Evolutionary conservation across 2,329 filamentous ascomycete genomes (phyloP).

Genomic region (Hortaea sp.): DNA sequence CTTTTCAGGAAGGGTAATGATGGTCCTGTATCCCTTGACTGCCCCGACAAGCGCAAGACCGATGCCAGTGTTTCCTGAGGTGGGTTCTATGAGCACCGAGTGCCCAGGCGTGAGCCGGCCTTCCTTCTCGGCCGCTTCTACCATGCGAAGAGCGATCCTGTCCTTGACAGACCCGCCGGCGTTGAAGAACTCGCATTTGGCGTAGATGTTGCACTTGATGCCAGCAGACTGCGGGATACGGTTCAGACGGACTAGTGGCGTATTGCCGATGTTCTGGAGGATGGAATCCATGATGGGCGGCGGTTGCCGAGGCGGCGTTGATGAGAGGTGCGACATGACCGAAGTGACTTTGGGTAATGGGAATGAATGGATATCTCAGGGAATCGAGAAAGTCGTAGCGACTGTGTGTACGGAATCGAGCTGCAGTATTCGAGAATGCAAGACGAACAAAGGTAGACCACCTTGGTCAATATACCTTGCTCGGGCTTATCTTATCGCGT

Average conservation of each 20-base stretch:
- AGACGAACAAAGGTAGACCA: no score
- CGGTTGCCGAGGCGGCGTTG: constrained; percentile 39
- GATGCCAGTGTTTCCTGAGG: constrained; percentile 96
- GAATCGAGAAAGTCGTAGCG: no score
- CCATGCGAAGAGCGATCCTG: constrained; percentile 93
- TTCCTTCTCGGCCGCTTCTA: constrained; percentile 83
- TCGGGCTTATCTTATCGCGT: constrained; percentile 1
- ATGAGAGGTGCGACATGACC: constrained; percentile 26
- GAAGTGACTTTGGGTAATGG: background rate
- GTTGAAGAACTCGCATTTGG: constrained; percentile 32
- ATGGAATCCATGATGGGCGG: constrained; percentile 55
- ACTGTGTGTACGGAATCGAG: no score
- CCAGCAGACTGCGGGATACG: constrained; percentile 84
- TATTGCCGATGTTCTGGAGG: constrained; percentile 86
- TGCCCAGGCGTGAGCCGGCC: constrained; percentile 95
- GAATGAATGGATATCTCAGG: no score
- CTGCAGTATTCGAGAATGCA: no score
- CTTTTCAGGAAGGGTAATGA: constrained; percentile 97
- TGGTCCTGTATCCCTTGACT: constrained; percentile 95
- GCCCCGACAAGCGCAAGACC: constrained; percentile 87
- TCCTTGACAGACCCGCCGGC: constrained; percentile 83
- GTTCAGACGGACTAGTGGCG: constrained; percentile 88
- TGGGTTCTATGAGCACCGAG: constrained; percentile 86
- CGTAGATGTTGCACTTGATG: constrained; percentile 55
- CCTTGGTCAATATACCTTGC: no score